Base-by-base conservation (phyloP, 129 eudicot genomes). In the Escallonia herrerae region DNA sequence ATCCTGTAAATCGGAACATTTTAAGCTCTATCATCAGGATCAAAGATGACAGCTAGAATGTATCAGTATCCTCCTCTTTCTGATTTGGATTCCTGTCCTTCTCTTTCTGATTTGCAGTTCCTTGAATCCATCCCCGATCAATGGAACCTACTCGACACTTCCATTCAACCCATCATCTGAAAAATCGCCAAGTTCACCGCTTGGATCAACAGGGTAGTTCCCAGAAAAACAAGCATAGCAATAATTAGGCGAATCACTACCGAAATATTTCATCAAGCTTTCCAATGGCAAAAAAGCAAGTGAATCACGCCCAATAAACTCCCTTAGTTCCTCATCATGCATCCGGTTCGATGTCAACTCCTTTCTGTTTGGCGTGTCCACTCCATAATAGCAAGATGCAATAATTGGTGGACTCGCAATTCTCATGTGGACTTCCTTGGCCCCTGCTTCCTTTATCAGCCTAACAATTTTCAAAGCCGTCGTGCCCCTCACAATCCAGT, bases 371-470 rank as follows among this genome's bases (percentile, higher is more conserved):
- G 97, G 97, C 0, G 97, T 91, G 61, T 91, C 97, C 43, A 91
- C 96, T 3, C 97, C 97, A 66, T 90, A 90, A 42, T 87, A 90
- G 68, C 97, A 90, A 45, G 97, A 91, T 0, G 81, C 98, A 41
- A 93, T 85, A 4, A 93, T 93, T 3, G 98, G 98, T 0, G 98
- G 98, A 68, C 98, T 93, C 2, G 96, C 90, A n/a, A 93, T 93
- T 58, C 98, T 78, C 98, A 93, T 88, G 51, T 93, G 98, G 3
- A 93, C 90, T 63, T 93, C 98, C 45, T 88, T 93, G 0, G 98
- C 98, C 0, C 98, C 98, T 0, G 98, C 90, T 57, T 93, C 98
- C 72, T 83, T 88, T 22, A 93, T 15, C 77, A 93, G 46, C 59
- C 96, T 75, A 14, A 93, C 98, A 14, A 93, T 93, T 53, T 93